Percentiles rank a stretch among this genome's conserved stretches.
Evolutionary conservation across 768 basidiomycete species (phyloP).

Genomic region (Boletellus ananas): DNA sequence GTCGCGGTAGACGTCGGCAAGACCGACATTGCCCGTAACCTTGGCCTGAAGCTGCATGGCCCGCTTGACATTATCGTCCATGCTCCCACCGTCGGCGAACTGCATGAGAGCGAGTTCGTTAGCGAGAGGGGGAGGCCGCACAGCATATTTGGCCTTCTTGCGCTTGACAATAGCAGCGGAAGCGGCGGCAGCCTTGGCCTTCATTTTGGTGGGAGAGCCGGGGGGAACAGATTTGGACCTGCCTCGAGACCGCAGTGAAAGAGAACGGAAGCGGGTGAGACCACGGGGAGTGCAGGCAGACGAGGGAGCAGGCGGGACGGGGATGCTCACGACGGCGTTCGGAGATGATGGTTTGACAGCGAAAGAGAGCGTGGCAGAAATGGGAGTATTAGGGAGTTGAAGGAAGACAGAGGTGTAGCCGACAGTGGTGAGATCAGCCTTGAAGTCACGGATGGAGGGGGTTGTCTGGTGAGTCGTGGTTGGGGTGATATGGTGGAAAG

Average conservation of each 20-base stretch:
- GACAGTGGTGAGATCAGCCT: slow-evolving; percentile 52
- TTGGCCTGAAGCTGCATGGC: slow-evolving; percentile 55
- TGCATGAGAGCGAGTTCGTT: slow-evolving; percentile 70
- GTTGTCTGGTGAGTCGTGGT: slow-evolving; percentile 33
- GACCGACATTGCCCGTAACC: slow-evolving; percentile 33
- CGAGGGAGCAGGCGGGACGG: slow-evolving; percentile 13
- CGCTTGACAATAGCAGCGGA: slow-evolving; percentile 39
- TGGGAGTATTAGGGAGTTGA: slow-evolving; percentile 50
- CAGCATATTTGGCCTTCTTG: slow-evolving; percentile 52
- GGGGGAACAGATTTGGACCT: slow-evolving; percentile 36
- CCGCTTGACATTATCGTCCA: slow-evolving; percentile 51
- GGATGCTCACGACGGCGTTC: slow-evolving; percentile 12
- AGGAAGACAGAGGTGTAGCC: slow-evolving; percentile 69
- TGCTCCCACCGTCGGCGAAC: slow-evolving; percentile 59
- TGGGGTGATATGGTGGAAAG: slow-evolving; percentile 43
- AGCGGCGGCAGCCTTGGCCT: slow-evolving; percentile 10
- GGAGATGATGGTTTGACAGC: slow-evolving; percentile 4
- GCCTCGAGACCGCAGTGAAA: slow-evolving; percentile 41
- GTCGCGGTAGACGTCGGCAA: slow-evolving; percentile 57
- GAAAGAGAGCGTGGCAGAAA: slow-evolving; percentile 19
- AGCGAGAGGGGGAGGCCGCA: slow-evolving; percentile 47
- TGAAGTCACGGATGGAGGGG: slow-evolving; percentile 45
- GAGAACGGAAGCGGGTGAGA: slow-evolving; percentile 48
- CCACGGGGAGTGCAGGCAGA: slow-evolving; percentile 22
- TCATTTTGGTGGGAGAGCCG: slow-evolving; percentile 25